Evolutionary conservation across 2,329 filamentous ascomycete species (phyloP).

Genomic region (Penicillium sp.): DNA sequence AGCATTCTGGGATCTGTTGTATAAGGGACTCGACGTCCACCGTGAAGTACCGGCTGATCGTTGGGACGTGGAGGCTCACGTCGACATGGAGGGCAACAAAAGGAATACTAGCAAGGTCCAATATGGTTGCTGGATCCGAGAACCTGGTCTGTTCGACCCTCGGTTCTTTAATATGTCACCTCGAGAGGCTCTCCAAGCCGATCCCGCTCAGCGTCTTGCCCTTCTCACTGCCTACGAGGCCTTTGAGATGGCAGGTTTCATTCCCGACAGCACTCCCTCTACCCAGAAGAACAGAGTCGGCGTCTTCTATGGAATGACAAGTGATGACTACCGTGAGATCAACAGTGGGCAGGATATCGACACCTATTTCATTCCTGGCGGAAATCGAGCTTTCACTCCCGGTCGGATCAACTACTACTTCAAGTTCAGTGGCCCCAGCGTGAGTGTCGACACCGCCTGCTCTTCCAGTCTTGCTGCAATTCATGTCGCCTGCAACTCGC

Average conservation of each 20-base stretch:
- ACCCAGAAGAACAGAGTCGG: conserved; percentile 61
- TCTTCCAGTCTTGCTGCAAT: conserved; percentile 68
- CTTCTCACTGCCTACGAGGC: conserved; percentile 74
- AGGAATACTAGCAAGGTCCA: conserved; percentile 73
- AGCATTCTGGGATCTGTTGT: conserved; percentile 67
- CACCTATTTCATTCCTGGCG: conserved; percentile 61
- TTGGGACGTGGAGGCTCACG: conserved; percentile 67
- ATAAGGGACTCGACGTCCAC: conserved; percentile 69
- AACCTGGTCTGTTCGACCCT: conserved; percentile 73
- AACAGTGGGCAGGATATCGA: conserved; percentile 67
- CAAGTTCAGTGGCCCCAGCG: conserved; percentile 67
- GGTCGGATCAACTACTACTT: conserved; percentile 56
- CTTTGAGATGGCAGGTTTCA: conserved; percentile 72
- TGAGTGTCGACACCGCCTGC: conserved; percentile 71
- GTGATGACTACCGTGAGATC: conserved; percentile 71
- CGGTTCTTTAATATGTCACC: conserved; percentile 85
- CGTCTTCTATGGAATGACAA: conserved; percentile 69
- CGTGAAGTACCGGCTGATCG: conserved; percentile 55
- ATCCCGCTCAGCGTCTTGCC: conserved; percentile 73
- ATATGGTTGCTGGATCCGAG: conserved; percentile 69
- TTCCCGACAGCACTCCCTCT: conserved; percentile 64
- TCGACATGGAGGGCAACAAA: conserved; percentile 63
- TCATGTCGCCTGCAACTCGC: conserved; percentile 64
- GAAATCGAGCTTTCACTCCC: conserved; percentile 46
- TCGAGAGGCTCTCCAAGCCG: conserved; percentile 70